Percentiles rank a stretch among this genome's conserved stretches.
phyloP scores from a whole-genome alignment of 1,284 basidiomycete genomes.

The Cutaneotrichosporon sp. region DNA sequence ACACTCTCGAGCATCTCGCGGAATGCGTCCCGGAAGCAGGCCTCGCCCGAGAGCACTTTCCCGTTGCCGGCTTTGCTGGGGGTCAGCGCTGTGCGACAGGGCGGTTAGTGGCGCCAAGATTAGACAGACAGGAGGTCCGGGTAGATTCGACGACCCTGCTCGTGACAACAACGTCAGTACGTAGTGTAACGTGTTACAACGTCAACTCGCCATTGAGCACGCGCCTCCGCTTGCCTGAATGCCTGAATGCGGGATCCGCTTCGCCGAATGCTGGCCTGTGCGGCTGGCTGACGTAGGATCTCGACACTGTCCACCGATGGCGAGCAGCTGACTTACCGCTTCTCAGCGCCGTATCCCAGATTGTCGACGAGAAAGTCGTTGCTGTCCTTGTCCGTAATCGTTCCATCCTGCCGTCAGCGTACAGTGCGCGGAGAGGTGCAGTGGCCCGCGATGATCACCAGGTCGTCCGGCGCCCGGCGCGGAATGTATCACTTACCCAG shows the following conservation, averaged over 20 bases:
- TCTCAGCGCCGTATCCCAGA: constrained; percentile 53
- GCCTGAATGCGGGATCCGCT: too few relatives aligned
- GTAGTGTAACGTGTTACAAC: too few relatives aligned
- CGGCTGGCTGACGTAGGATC: background rate
- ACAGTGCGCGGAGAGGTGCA: too few relatives aligned
- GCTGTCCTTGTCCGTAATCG: constrained; percentile 81
- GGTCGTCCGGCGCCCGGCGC: too few relatives aligned
- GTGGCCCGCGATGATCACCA: too few relatives aligned
- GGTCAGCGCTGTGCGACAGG: constrained; percentile 3
- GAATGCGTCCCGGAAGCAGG: constrained; percentile 75
- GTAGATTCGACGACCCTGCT: too few relatives aligned
- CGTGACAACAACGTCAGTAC: too few relatives aligned
- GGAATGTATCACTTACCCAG: constrained; percentile 73
- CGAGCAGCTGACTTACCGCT: constrained; percentile 15
- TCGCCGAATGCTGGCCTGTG: too few relatives aligned
- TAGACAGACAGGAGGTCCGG: too few relatives aligned
- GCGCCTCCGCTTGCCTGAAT: too few relatives aligned
- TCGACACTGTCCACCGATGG: background rate
- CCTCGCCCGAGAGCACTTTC: constrained; percentile 61
- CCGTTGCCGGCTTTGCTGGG: constrained; percentile 61
- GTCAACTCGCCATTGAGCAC: too few relatives aligned
- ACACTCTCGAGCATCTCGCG: constrained; percentile 72
- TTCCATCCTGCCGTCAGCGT: constrained; percentile 64
- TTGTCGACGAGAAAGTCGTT: constrained; percentile 63
- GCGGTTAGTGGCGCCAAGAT: too few relatives aligned